Evolutionary conservation across 2,329 filamentous ascomycete genomes (phyloP), one percentile per base, ranked within the genome.

Genomic region (Aspergillus sp.): DNA sequence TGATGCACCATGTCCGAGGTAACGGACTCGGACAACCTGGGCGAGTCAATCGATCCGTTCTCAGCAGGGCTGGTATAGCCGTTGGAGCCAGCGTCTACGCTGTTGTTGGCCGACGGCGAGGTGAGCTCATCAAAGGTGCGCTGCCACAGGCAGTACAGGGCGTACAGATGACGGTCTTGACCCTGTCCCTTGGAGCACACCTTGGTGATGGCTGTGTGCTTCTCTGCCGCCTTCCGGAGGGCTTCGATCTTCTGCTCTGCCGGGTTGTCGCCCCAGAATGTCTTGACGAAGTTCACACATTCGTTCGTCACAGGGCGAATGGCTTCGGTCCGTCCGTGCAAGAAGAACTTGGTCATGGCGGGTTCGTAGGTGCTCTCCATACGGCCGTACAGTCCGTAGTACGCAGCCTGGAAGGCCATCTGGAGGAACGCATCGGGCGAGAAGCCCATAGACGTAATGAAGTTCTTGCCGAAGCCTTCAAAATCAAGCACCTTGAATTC

Each of bases 321-420:
- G 4, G 93, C 91, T 69, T 98, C 93, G 0, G 93, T 98, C 41
- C 93, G 85, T 7, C 93, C 93, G 63, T 97, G 93, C 50, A 94
- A 80, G 70, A 81, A 98, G 49, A 85, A 75, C 67, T 98, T 98
- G 44, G 93, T 98, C 93, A 98, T 97, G 38, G 93, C 91, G 5
- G 93, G 93, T 68, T 98, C 93, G 65, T 98, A 98, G 0, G 90
- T 93, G 63, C 88, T 94, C 67, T 97, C 93, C 1, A 95, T 81
- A 4, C 88, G 82, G 3, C 93, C 93, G 58, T 97, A 98, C 5
- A 98, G 77, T 2, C 93, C 93, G 61, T 96, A 98, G 73, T 98
- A 97, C 1, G 93, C 91, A 4, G 91, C 91, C 67, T 98, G 93
- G 72, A 96, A 96, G 0, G 93, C 93, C 91, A 98, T 97, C 67